Base-by-base conservation (phyloP, 257 asterid species). In the Gentiana macrophylla region DNA sequence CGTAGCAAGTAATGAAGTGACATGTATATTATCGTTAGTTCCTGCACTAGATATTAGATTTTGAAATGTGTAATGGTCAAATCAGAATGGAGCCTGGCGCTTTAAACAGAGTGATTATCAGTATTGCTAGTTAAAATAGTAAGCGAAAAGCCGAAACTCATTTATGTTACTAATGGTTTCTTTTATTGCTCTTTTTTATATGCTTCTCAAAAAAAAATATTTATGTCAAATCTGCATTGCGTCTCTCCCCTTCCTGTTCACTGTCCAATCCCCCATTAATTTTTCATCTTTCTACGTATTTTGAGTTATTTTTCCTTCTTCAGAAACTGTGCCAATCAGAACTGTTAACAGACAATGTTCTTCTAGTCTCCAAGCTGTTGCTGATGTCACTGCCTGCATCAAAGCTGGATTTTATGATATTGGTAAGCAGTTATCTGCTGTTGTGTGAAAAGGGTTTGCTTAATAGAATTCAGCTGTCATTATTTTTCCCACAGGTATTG, bases 341-440 rank as follows among this genome's bases (percentile, higher is more conserved):
- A 89, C 95, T 4, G 97, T 86, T 69, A 89, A 89, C 67, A 59
- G 97, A 59, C 95, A 89, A 71, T 86, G 97, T 67, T 89, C 95
- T 12, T 89, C 95, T 63, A 95, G 97, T 64, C 89, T 89, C 60
- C 97, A 89, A 72, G 95, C 95, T 38, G 97, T 89, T 65, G 95
- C 94, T 61, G 97, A 89, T 74, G 94, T 89, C 3, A 95, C 95
- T 70, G 95, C 94, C 66, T 84, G 77, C 70, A 89, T 89, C 66
- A 65, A 78, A 89, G 89, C 94, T 35, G 97, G 97, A 62, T 83
- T 81, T 70, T 89, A 89, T 53, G 94, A 89, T 49, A 86, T 86
- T 56, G 97, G 97, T 89, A 77, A 57, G 34, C 12, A 37, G 1
- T 32, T 34, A 54, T 12, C 62, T 61, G 24, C 24, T 24, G 5